These are phyloP conservation scores for Blastobotrys petasosporus DNA, from an alignment of 1,139 yeast genomes.

Conservation along the genomic window DNA sequence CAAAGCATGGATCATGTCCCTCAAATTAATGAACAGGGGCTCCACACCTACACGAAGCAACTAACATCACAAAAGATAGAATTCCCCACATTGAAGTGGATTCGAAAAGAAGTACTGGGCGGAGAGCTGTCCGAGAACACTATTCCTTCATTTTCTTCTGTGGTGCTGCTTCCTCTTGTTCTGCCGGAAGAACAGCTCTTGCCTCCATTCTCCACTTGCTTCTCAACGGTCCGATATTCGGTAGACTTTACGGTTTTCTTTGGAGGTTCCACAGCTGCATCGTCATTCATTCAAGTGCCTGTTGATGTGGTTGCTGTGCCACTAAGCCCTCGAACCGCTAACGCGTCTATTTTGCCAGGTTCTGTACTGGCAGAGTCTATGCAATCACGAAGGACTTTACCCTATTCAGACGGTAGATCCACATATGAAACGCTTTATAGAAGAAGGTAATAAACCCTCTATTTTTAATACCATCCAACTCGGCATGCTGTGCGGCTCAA, in stretches of 20 bases:
- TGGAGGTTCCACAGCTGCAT: neutral
- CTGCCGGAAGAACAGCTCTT: slow-evolving; percentile 4
- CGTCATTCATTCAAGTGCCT: neutral
- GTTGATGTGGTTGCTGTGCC: slow-evolving; percentile 1
- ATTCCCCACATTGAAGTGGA: slow-evolving; percentile 5
- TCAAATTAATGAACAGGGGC: slow-evolving; percentile 1
- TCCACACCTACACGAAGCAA: neutral
- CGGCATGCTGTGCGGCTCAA: no score
- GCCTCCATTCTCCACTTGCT: slow-evolving; percentile 9
- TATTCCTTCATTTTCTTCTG: neutral
- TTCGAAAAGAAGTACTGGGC: no score
- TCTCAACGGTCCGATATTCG: slow-evolving; percentile 6
- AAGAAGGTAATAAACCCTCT: no score
- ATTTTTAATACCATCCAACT: no score
- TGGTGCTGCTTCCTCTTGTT: slow-evolving; percentile 4
- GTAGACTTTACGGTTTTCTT: slow-evolving; percentile 5
- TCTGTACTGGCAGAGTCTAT: no score
- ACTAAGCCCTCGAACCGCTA: no score
- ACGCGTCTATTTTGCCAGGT: no score
- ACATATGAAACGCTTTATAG: no score
- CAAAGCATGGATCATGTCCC: slow-evolving; percentile 1
- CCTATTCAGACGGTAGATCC: no score
- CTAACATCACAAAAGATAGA: slow-evolving; percentile 6
- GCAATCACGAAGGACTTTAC: no score
- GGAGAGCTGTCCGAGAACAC: no score